Percentiles rank a stretch among this genome's conserved stretches.
These are phyloP conservation scores for Chenopodium suecicum DNA, from an alignment of 148 eudicot species.

Conservation along the genomic window DNA sequence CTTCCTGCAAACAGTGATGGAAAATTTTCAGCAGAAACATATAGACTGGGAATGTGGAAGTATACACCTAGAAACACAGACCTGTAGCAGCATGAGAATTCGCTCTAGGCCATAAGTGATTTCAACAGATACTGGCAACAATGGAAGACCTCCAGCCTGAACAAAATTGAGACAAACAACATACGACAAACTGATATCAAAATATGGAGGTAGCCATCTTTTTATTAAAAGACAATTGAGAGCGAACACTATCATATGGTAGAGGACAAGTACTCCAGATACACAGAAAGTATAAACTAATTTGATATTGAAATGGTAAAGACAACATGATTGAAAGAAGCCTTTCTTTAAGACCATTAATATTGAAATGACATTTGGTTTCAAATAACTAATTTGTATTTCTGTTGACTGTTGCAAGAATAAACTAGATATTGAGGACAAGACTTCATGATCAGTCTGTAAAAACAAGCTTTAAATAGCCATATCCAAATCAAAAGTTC, in stretches of 20 bases:
- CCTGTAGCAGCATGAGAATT: slow-evolving; percentile 98
- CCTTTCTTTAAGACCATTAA: background rate
- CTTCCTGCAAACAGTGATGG: slow-evolving; percentile 57
- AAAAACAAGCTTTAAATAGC: background rate
- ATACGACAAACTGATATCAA: background rate
- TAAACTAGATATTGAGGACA: background rate
- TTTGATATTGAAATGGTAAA: no score
- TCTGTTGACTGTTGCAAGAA: background rate
- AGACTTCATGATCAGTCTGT: background rate
- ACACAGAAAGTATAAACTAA: background rate
- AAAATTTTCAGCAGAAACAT: slow-evolving; percentile 30
- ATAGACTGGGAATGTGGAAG: slow-evolving; percentile 1
- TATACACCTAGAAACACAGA: slow-evolving; percentile 23
- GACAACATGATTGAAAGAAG: background rate
- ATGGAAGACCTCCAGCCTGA: slow-evolving; percentile 90
- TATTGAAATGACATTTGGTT: background rate
- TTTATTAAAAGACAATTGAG: background rate
- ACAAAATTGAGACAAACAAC: background rate
- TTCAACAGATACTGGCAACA: slow-evolving; percentile 95
- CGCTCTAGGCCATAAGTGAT: slow-evolving; percentile 99
- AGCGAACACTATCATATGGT: background rate
- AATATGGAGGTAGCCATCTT: background rate
- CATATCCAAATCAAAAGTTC: background rate
- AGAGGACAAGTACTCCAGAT: background rate
- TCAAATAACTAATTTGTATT: background rate